These are phyloP conservation scores for Garcia nutans DNA, from an alignment of 345 rosid genomes.

Conservation along the genomic window DNA sequence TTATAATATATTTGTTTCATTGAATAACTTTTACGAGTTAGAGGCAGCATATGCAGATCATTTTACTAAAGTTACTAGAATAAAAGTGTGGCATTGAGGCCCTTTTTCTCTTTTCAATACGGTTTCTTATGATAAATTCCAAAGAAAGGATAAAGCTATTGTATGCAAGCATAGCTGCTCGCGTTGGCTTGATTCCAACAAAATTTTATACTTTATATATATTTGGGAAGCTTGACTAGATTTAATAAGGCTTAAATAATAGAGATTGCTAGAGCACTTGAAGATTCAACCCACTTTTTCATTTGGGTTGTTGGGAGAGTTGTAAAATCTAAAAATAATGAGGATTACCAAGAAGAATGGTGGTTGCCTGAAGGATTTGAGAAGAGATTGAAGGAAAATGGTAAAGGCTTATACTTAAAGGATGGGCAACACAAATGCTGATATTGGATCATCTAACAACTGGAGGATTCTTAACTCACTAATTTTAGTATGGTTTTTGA, in stretches of 20 bases:
- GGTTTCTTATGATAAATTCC: conserved; percentile 19
- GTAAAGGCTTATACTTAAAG: conserved; percentile 31
- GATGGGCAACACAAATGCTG: conserved; percentile 38
- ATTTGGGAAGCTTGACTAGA: conserved; percentile 27
- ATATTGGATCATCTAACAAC: conserved; percentile 36
- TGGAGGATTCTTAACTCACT: conserved; percentile 43
- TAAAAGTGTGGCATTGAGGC: conserved; percentile 34
- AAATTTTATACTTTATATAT: conserved; percentile 32
- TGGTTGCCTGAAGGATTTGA: conserved; percentile 30
- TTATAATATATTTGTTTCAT: too few species aligned
- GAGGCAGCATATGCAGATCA: conserved; percentile 35
- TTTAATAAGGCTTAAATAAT: conserved; percentile 19
- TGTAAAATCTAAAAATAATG: background rate
- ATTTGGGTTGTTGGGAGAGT: conserved; percentile 30
- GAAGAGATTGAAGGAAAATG: conserved; percentile 12
- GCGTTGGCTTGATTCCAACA: conserved; percentile 33
- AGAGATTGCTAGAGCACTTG: conserved; percentile 26
- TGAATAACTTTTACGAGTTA: conserved; percentile 33
- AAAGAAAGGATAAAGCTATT: conserved; percentile 22
- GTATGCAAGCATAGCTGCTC: conserved; percentile 13
- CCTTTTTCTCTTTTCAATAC: conserved; percentile 26
- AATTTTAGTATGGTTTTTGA: too few species aligned
- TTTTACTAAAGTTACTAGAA: conserved; percentile 25
- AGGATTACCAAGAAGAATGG: conserved; percentile 19
- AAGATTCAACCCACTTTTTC: conserved; percentile 20